These are phyloP conservation scores for Nicotiana knightiana DNA, from an alignment of 257 asterid species.

Conservation along the genomic window DNA sequence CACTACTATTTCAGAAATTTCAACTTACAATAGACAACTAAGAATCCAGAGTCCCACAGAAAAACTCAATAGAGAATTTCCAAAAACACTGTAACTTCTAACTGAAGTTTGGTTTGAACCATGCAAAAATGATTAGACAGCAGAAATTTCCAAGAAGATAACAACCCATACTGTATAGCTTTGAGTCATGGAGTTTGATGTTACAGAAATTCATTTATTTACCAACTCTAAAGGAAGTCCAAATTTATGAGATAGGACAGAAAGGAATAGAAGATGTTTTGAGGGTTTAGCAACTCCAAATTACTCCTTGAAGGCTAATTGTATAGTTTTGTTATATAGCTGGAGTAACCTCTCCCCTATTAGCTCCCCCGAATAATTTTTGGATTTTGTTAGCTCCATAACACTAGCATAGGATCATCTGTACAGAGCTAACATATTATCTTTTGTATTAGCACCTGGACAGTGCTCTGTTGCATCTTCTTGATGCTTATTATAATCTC, in stretches of 20 bases:
- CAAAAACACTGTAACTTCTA: not conserved
- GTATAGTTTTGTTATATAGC: no score
- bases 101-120: not conserved
- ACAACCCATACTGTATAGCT: not conserved
- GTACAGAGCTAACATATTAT: no score
- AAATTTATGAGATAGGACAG: not conserved
- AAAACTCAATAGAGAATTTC: not conserved
- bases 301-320: no score
- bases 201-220: conserved; percentile 4
- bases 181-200: not conserved
- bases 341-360: no score
- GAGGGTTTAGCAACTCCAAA: no score
- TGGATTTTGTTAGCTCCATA: no score
- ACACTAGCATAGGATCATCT: no score
- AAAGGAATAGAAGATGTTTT: no score
- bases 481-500: no score
- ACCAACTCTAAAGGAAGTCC: not conserved
- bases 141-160: not conserved
- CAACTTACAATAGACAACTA: not conserved
- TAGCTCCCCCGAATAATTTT: no score
- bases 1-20: not conserved
- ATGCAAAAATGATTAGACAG: not conserved
- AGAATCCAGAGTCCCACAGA: not conserved
- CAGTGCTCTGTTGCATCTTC: no score
- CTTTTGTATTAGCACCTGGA: no score